Evolutionary conservation across 495 filamentous ascomycete species (phyloP).

Genomic region (Hamigera avellanea): DNA sequence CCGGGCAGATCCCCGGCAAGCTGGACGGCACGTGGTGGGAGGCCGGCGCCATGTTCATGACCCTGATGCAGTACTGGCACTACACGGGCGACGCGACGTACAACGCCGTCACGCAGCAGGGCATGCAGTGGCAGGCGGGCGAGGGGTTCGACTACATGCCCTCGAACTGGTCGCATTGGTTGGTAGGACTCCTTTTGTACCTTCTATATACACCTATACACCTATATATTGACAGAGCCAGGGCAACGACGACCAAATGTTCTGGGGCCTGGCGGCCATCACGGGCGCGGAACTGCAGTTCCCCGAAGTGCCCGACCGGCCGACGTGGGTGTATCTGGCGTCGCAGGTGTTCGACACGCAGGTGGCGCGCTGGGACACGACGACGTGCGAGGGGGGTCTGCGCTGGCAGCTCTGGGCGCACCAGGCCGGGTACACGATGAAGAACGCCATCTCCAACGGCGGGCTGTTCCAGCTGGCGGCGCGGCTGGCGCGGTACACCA

Average conservation of each 20-base stretch:
- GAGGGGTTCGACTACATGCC: constrained; percentile 46
- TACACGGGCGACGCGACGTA: constrained; percentile 52
- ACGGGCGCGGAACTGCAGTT: constrained; percentile 64
- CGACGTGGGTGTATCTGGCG: constrained; percentile 52
- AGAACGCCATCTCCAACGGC: constrained; percentile 70
- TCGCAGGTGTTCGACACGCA: constrained; percentile 54
- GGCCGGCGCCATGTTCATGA: constrained; percentile 56
- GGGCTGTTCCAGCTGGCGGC: constrained; percentile 73
- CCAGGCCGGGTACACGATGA: constrained; percentile 71
- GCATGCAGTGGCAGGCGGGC: constrained; percentile 49
- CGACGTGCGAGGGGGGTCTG: constrained; percentile 62
- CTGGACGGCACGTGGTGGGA: constrained; percentile 66
- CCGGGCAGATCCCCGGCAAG: constrained; percentile 48
- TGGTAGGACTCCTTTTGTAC: too few species aligned
- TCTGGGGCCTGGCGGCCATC: constrained; percentile 68
- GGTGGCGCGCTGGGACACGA: constrained; percentile 53
- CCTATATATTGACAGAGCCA: constrained; percentile 34
- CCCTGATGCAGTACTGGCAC: constrained; percentile 57
- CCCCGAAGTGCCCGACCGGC: constrained; percentile 44
- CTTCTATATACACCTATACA: too few species aligned
- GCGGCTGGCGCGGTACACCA: constrained; percentile 61
- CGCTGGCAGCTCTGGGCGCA: constrained; percentile 79
- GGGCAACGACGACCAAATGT: constrained; percentile 70
- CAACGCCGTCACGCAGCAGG: constrained; percentile 40
- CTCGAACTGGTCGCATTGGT: too few species aligned